Base-by-base conservation (phyloP, 2,329 filamentous ascomycete genomes). In the Colletotrichum falcatum region DNA sequence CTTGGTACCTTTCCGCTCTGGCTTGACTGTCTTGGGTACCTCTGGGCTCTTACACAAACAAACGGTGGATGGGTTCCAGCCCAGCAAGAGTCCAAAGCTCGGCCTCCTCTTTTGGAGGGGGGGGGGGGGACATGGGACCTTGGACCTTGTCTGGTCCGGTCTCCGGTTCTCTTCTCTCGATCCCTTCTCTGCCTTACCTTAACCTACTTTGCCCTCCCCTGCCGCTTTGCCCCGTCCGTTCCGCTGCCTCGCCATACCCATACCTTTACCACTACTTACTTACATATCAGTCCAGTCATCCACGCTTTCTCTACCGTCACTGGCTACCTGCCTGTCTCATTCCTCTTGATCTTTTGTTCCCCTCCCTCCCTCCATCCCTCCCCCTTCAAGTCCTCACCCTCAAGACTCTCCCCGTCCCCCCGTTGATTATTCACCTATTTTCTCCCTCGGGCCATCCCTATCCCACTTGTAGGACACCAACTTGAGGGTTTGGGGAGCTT, bases 281-380 rank as follows among this genome's bases (percentile, higher is more conserved):
- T 71, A 71, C 68, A 71, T 71, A 71, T 71, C 63, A 61, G 61
- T 59, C 66, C 48, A 71, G 68, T 68, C 68, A 71, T 71, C 68
- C 68, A 71, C 68, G 68, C 68, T 59, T 58, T 54, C 39, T 18
- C 44, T 59, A 68, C 55, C 64, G 62, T 48, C 54, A 53, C 56
- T 53, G 37, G 46, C 35, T 71, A 64, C 63, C 64, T 53, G 37
- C 53, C 35, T 71, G 68, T 68, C 64, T 59, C 68, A 54, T 68
- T 59, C 18, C 53, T 68, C 23, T 68, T 62, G 58, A 68, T 46
- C 68, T 68, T 61, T 48, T 61, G 7, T 11, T n/a, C 20, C 51
- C 58, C 62, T 35, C 63, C 58, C 67, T 63, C 64, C 65, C 51
- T 67, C 51, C 58, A 59, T 35, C 63, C 58, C 67, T 63, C 64